These are phyloP conservation scores for Boechera retrofracta DNA, from an alignment of 345 rosid genomes.

Conservation along the genomic window DNA sequence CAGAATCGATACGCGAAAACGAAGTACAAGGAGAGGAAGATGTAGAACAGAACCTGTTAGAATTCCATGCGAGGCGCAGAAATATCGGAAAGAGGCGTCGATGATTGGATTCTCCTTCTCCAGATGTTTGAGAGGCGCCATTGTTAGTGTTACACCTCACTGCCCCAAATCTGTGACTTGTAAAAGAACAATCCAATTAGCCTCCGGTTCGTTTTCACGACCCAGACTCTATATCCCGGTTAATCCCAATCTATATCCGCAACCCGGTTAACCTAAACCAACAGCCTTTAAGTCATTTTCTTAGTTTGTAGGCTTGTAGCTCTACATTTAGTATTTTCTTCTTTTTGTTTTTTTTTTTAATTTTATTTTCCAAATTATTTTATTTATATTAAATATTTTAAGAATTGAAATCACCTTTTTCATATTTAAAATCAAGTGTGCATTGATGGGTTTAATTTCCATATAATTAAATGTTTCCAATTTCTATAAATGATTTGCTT, in stretches of 20 bases:
- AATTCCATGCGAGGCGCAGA: constrained; percentile 68
- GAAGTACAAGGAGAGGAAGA: background rate
- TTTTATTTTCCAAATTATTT: too few species aligned
- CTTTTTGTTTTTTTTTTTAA: background rate
- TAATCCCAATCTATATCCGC: background rate
- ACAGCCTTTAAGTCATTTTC: background rate
- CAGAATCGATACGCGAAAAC: background rate
- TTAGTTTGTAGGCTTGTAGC: background rate
- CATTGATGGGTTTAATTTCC: too few species aligned
- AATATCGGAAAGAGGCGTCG: constrained; percentile 59
- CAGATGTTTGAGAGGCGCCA: constrained; percentile 67
- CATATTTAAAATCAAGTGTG: too few species aligned
- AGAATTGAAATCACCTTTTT: too few species aligned
- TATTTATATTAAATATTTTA: background rate
- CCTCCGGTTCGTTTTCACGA: constrained; percentile 11
- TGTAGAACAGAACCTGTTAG: constrained; percentile 50
- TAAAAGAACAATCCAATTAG: background rate
- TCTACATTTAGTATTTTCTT: background rate
- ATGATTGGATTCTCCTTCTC: constrained; percentile 56
- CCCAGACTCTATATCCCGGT: background rate
- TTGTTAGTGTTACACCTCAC: constrained; percentile 28
- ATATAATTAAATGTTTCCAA: too few species aligned
- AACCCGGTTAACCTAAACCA: background rate
- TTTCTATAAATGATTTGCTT: too few species aligned
- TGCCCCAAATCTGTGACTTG: background rate